Evolutionary conservation across 495 filamentous ascomycete species (phyloP), one percentile per base, ranked within the genome.

Genomic region (Stereocaulon alpinum): DNA sequence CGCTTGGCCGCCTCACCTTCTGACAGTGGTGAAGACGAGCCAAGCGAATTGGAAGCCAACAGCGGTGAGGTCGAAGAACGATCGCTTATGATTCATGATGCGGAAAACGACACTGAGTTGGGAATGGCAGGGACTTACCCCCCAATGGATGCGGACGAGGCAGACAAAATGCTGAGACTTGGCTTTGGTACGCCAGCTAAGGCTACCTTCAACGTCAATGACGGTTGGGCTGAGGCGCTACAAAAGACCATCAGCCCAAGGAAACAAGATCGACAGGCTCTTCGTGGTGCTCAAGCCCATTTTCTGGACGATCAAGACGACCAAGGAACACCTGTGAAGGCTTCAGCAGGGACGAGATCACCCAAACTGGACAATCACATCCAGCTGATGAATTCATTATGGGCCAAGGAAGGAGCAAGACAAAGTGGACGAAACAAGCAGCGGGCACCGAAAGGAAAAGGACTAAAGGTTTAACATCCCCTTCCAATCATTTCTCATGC

Each of bases 341-440:
- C 66, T 53, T 59, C 65, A 6, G 22, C 43, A 27, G 59, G 65
- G 29, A 67, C 61, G 55, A 63, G 67, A 12, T 77, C 79, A 50
- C 78, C 79, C 52, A 80, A 79, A 0, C 89, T 95, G 67, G 74
- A 81, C 6, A 91, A 82, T 22, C 88, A 83, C 64, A 91, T 95
- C 68, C 90, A 95, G 73, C 67, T 96, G 70, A 94, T 95, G 90
- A 86, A 94, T 65, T 94, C 89, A 48, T 68, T 96, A 50, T 95
- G 91, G 69, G 82, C 80, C 53, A 77, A 82, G 63, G 80, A 84
- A 64, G 66, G 72, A 53, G 69, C 71, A 18, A 66, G 67, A 57
- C 73, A 71, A 66, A 70, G 71, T 44, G 61, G 61, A 32, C 53
- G 65, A 67, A 71, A 67, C 22, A 76, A 73, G 60, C 74, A 74